A percentile compares a stretch with the other conserved stretches of the same genome.
Evolutionary conservation across 192 early-diverging fungal species (phyloP).

Genomic region (Hyaloraphidium curvatum): DNA sequence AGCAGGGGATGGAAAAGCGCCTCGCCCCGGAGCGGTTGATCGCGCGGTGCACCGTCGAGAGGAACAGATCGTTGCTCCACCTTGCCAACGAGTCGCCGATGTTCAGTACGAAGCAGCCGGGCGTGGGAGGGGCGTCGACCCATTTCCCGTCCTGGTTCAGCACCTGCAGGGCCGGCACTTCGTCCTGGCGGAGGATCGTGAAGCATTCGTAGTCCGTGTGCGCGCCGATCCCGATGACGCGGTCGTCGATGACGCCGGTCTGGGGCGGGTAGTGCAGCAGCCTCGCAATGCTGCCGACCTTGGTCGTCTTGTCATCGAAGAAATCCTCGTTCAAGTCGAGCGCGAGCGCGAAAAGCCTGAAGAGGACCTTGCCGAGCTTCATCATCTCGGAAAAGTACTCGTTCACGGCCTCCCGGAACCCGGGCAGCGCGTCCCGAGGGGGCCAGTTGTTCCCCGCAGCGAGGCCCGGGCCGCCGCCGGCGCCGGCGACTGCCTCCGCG

Average conservation of each 20-base stretch:
- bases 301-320: background rate
- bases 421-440: background rate
- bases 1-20: background rate
- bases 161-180: background rate
- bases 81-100: background rate
- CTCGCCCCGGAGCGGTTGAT: background rate
- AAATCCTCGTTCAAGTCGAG: background rate
- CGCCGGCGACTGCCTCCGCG: background rate
- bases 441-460: background rate
- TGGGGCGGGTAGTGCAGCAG: background rate
- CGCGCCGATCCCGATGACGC: background rate
- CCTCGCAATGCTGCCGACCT: background rate
- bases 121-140: background rate
- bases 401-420: background rate
- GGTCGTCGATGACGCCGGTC: background rate
- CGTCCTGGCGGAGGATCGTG: background rate
- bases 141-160: background rate
- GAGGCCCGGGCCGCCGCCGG: background rate
- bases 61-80: background rate
- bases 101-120: background rate
- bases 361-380: background rate
- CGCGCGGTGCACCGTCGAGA: background rate
- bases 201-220: background rate
- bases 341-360: background rate
- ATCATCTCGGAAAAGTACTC: background rate